Percentiles rank a stretch among this genome's conserved stretches.
Evolutionary conservation across 2,329 filamentous ascomycete genomes (phyloP).

Genomic region (Alternaria angustiovoidea): DNA sequence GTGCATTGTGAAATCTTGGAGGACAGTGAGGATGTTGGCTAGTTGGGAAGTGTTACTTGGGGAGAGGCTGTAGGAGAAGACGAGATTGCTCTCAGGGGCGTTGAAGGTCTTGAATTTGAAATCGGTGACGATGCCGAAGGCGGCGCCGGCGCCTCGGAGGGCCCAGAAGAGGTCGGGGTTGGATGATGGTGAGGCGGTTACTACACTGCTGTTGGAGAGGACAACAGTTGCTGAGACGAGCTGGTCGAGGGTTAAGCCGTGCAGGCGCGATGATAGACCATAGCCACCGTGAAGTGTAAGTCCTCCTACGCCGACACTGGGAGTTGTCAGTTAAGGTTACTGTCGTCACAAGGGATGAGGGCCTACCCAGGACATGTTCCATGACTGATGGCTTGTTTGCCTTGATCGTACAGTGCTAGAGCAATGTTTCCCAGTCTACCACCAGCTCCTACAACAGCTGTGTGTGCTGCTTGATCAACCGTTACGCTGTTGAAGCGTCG

Average conservation of each 20-base stretch:
- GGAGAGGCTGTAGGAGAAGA: conserved; percentile 33
- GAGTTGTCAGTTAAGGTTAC: not conserved
- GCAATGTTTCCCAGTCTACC: conserved; percentile 53
- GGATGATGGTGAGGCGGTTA: conserved; percentile 43
- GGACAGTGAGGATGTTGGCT: conserved; percentile 22
- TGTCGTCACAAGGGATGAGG: not conserved
- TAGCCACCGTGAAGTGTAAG: conserved; percentile 39
- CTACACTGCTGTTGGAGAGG: conserved; percentile 45
- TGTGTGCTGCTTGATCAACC: conserved; percentile 49
- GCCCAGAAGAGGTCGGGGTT: conserved; percentile 54
- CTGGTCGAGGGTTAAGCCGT: conserved; percentile 39
- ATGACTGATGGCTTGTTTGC: conserved; percentile 55
- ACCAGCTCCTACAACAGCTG: conserved; percentile 57
- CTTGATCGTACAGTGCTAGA: conserved; percentile 37
- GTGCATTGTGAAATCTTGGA: conserved; percentile 37
- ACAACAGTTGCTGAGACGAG: conserved; percentile 40
- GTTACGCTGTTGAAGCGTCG: conserved; percentile 54
- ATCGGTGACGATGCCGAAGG: conserved; percentile 51
- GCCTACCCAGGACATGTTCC: conserved; percentile 61
- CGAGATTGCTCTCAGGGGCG: conserved; percentile 33
- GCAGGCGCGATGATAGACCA: conserved; percentile 34
- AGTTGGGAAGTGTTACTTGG: conserved; percentile 26
- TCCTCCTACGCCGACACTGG: conserved; percentile 40
- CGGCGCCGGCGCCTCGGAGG: conserved; percentile 50
- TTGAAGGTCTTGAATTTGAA: conserved; percentile 45